These are phyloP conservation scores for Flaveria robusta DNA, from an alignment of 129 eudicot genomes.

Conservation along the genomic window DNA sequence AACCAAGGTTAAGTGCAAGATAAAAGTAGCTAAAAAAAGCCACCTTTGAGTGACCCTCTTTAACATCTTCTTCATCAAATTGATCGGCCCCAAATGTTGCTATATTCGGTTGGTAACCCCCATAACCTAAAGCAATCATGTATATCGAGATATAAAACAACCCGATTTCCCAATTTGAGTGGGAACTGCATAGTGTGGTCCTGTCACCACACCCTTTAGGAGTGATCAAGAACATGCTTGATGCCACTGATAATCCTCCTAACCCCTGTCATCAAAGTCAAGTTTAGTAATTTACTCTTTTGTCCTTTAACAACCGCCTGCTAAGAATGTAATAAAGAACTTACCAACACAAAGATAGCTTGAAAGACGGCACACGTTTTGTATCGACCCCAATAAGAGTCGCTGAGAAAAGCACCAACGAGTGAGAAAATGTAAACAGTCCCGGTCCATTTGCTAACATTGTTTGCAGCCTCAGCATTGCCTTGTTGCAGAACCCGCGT, in stretches of 20 bases:
- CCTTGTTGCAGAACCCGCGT: slow-evolving; percentile 82
- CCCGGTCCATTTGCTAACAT: slow-evolving; percentile 98
- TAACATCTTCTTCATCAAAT: slow-evolving; percentile 68
- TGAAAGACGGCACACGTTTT: slow-evolving; percentile 95
- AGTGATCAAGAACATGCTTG: slow-evolving; percentile 70
- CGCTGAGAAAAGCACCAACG: slow-evolving; percentile 95
- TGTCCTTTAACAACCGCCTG: not conserved
- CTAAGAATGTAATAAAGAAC: slow-evolving; percentile 25
- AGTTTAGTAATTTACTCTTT: slow-evolving; percentile 1
- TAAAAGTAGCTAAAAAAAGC: slow-evolving; percentile 92
- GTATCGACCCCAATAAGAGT: slow-evolving; percentile 96
- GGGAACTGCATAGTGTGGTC: slow-evolving; percentile 47
- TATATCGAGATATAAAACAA: slow-evolving; percentile 81
- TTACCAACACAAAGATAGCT: slow-evolving; percentile 71
- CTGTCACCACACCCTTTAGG: slow-evolving; percentile 91
- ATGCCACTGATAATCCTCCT: slow-evolving; percentile 57
- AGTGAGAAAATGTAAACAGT: slow-evolving; percentile 96
- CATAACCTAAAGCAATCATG: slow-evolving; percentile 89
- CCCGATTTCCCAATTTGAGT: slow-evolving; percentile 69
- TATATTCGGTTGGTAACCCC: slow-evolving; percentile 97
- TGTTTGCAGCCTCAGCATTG: slow-evolving; percentile 95
- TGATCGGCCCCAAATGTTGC: slow-evolving; percentile 98
- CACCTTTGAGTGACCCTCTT: slow-evolving; percentile 72
- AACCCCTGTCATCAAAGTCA: slow-evolving; percentile 53
- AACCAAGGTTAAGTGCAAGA: slow-evolving; percentile 82